Conservation (phyloP, 805 yeast species). For the Suhomyces sp. region DNA sequence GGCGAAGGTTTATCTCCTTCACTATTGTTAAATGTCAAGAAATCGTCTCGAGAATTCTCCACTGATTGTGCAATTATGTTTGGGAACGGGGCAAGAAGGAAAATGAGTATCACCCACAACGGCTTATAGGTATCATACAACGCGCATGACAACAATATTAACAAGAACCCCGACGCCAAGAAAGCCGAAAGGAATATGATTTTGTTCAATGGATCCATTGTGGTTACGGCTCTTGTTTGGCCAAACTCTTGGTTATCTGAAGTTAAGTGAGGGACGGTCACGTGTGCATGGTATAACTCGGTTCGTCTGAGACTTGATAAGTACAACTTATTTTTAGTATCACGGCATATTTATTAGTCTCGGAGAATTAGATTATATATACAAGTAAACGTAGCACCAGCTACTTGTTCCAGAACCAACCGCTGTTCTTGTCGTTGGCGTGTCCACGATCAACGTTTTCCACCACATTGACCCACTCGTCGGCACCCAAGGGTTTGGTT, state of each 20-base stretch:
- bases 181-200: conserved; percentile 46
- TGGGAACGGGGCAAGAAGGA: conserved; percentile 44
- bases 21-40: conserved; percentile 42
- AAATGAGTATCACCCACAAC: conserved; percentile 41
- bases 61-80: conserved; percentile 37
- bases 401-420: conserved; percentile 24
- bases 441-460: conserved; percentile 21
- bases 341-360: not conserved
- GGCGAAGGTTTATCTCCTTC: conserved; percentile 36
- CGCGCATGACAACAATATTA: conserved; percentile 44
- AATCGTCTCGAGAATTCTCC: conserved; percentile 40
- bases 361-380: not conserved
- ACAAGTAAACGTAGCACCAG: not conserved
- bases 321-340: not conserved
- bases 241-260: not conserved
- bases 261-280: not conserved
- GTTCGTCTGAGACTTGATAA: not conserved
- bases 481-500: conserved; percentile 32
- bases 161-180: conserved; percentile 43
- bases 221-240: not conserved
- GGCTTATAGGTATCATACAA: conserved; percentile 41
- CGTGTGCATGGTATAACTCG: not conserved
- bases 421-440: conserved; percentile 7
- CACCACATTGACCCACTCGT: conserved; percentile 30
- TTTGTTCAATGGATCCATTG: conserved; percentile 45